Evolutionary conservation across 164 flowering plant genomes (phyloP).

Genomic region (Brasenia schreberi): DNA sequence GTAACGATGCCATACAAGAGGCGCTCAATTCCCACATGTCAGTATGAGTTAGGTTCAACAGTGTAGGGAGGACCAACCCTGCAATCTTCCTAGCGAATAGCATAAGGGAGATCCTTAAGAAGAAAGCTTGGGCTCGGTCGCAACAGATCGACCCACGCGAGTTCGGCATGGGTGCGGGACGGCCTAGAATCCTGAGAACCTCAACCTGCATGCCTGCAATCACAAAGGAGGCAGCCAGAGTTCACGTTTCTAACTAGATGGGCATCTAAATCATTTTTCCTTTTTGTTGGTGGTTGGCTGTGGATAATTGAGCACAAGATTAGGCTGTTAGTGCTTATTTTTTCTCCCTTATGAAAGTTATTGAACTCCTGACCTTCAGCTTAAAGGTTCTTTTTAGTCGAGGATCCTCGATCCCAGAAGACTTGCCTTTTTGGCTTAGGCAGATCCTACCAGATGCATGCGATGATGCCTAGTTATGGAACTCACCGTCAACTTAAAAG

Average conservation of each 20-base stretch:
- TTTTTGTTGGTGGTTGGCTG: not conserved
- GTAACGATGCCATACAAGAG: conserved; percentile 38
- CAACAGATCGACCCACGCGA: conserved; percentile 49
- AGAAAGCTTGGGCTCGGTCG: conserved; percentile 38
- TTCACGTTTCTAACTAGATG: not conserved
- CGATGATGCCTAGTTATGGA: no score
- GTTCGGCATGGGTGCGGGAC: conserved; percentile 7
- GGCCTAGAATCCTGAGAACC: conserved; percentile 49
- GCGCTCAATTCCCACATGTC: conserved; percentile 55
- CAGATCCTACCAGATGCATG: no score
- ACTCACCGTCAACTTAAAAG: no score
- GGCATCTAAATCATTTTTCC: not conserved
- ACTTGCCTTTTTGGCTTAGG: no score
- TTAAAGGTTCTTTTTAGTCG: no score
- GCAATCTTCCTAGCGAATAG: conserved; percentile 55
- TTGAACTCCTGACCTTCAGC: no score
- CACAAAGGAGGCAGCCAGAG: conserved; percentile 24
- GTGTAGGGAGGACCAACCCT: conserved; percentile 51
- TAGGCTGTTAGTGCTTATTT: not conserved
- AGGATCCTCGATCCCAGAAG: no score
- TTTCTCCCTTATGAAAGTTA: not conserved
- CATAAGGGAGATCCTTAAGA: conserved; percentile 58
- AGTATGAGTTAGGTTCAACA: conserved; percentile 50
- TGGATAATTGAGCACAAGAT: not conserved
- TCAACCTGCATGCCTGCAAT: conserved; percentile 82